These are phyloP conservation scores for Talaromyces marneffei DNA, from an alignment of 2,329 filamentous ascomycete species.

Conservation along the genomic window DNA sequence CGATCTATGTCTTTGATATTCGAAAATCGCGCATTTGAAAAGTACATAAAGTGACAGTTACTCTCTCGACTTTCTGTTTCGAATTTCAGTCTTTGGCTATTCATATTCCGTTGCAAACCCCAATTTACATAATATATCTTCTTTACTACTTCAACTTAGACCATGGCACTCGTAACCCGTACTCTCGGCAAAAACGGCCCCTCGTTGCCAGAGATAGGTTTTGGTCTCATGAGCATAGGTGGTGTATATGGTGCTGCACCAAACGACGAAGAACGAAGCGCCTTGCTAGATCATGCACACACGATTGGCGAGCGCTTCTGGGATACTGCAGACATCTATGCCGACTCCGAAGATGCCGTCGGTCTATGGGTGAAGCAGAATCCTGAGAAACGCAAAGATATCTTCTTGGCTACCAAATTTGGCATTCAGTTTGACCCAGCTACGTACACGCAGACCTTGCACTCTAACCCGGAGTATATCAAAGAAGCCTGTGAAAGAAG, in stretches of 20 bases:
- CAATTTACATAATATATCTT: background rate
- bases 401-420: slow-evolving; percentile 16
- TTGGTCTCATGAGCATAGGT: slow-evolving; percentile 12
- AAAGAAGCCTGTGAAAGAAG: slow-evolving; percentile 12
- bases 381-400: slow-evolving; percentile 11
- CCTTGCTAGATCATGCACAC: slow-evolving; percentile 10
- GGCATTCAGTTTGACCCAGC: background rate
- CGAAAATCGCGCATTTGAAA: background rate
- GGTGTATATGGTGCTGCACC: slow-evolving; percentile 4
- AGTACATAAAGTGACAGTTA: background rate
- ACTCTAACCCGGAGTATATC: slow-evolving; percentile 12
- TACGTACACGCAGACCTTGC: background rate
- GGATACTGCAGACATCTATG: slow-evolving; percentile 13
- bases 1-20: background rate
- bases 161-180: background rate
- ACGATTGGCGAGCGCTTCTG: slow-evolving; percentile 12
- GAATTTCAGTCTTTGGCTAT: background rate
- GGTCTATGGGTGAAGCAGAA: slow-evolving; percentile 6
- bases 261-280: slow-evolving; percentile 15
- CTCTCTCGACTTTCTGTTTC: background rate
- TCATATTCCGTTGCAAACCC: background rate
- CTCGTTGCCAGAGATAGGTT: background rate
- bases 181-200: slow-evolving; percentile 8
- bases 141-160: background rate
- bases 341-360: slow-evolving; percentile 7